Evolutionary conservation across 1,284 basidiomycete genomes (phyloP), one percentile per base, ranked within the genome.

Genomic region (Chalciporus sp.): DNA sequence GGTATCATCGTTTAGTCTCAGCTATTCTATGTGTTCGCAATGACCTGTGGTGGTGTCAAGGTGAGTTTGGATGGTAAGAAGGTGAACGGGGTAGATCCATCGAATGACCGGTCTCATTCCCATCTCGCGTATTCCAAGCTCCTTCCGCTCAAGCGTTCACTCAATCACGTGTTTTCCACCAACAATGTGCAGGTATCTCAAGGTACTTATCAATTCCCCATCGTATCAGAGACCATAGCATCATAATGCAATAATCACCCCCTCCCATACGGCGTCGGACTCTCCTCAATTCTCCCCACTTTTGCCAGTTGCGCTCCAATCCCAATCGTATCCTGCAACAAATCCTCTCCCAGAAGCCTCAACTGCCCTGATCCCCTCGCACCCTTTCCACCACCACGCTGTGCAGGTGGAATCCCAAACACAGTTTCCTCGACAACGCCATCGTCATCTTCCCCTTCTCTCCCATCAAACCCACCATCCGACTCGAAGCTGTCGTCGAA

Each of bases 241-340:
- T 17, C 8, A 37, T 17, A 37, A 17, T 37, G n/a, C 35, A 17
- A 37, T 23, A 14, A 28, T 63, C 52, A 61, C 46, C 55, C 49
- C 45, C 56, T 55, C 23, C 51, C 56, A 58, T 73, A 75, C 1
- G 84, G 85, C 23, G 86, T 88, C 39, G 86, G 86, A 59, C 78
- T 88, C 64, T 87, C 83, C 54, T 83, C 81, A 0, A 82, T 69
- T 41, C 75, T 70, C 19, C 80, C 80, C 28, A 62, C 74, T 49
- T 70, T 70, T 29, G 74, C 77, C 58, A 83, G 74, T 58, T 81
- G 81, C 6, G 73, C 71, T 10, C 81, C 82, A 55, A 84, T 78
- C 10, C 80, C 83, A 53, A 83, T 76, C 14, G 84, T 85, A 62
- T 88, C 84, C 57, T 86, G 76, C 47, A 87, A 64, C 47, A 87